A percentile compares a stretch with the other conserved stretches of the same genome.
Evolutionary conservation across 1,139 yeast genomes (phyloP).

Genomic region (Geotrichum klebahnii): DNA sequence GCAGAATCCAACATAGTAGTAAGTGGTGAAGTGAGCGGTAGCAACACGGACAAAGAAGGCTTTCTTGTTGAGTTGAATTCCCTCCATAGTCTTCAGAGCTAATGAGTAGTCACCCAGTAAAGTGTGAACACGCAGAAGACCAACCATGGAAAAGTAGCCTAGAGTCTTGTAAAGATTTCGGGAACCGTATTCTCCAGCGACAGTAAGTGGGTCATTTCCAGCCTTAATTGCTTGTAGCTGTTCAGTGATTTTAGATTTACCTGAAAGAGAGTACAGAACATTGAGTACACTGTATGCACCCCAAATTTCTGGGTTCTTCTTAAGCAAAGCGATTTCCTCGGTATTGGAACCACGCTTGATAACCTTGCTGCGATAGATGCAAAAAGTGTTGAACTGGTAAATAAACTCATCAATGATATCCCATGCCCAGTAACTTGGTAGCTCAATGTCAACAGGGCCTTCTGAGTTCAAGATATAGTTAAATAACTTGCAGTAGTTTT

Average conservation of each 20-base stretch:
- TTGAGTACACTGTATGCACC: slow-evolving; percentile 47
- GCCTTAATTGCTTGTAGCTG: slow-evolving; percentile 42
- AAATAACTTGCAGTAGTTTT: slow-evolving; percentile 49
- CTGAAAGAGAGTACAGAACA: slow-evolving; percentile 47
- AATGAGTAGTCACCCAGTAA: slow-evolving; percentile 48
- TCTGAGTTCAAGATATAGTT: slow-evolving; percentile 45
- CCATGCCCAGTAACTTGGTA: slow-evolving; percentile 51
- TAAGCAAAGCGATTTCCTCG: slow-evolving; percentile 40
- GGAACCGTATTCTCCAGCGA: slow-evolving; percentile 47
- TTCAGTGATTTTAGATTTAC: slow-evolving; percentile 45
- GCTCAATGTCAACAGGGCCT: slow-evolving; percentile 44
- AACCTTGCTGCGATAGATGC: slow-evolving; percentile 43
- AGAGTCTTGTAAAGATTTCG: slow-evolving; percentile 44
- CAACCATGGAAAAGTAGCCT: slow-evolving; percentile 50
- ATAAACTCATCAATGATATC: slow-evolving; percentile 51
- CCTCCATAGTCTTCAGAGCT: slow-evolving; percentile 48
- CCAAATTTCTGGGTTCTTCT: slow-evolving; percentile 45
- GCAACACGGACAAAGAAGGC: slow-evolving; percentile 46
- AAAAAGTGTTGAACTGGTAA: slow-evolving; percentile 48
- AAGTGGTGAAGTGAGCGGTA: slow-evolving; percentile 48
- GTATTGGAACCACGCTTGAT: slow-evolving; percentile 36
- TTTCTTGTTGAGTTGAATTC: slow-evolving; percentile 46
- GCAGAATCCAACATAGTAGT: slow-evolving; percentile 50
- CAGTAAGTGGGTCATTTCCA: slow-evolving; percentile 36
- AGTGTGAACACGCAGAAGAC: slow-evolving; percentile 48